A percentile compares a stretch with the other conserved stretches of the same genome.
Conservation (phyloP, 2,329 filamentous ascomycete genomes). For the Lachnellula occidentalis region DNA sequence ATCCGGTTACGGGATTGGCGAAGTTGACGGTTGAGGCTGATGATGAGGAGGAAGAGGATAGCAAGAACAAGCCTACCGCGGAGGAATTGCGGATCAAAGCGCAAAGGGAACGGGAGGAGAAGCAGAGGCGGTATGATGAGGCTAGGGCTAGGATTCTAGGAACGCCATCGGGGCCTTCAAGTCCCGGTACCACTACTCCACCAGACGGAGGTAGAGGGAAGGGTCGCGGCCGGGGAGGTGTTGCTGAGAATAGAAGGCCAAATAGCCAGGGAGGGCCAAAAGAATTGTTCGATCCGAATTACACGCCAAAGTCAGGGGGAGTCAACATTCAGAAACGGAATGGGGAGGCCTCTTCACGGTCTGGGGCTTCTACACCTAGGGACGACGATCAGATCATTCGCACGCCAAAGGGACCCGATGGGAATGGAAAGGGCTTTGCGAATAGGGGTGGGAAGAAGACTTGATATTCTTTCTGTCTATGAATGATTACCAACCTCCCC, state of each 20-base stretch:
- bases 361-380: conserved; percentile 44
- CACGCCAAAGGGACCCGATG: conserved; percentile 72
- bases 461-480: conserved; percentile 35
- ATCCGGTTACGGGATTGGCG: conserved; percentile 45
- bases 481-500: conserved; percentile 75
- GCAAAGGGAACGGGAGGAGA: conserved; percentile 77
- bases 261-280: conserved; percentile 35
- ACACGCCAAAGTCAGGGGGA: conserved; percentile 59
- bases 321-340: conserved; percentile 41
- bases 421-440: conserved; percentile 67
- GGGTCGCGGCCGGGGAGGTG: conserved; percentile 37
- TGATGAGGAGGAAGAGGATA: conserved; percentile 60
- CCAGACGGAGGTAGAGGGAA: conserved; percentile 49
- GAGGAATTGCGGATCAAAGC: conserved; percentile 76
- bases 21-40: conserved; percentile 47
- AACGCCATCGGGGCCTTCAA: conserved; percentile 51
- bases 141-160: conserved; percentile 84
- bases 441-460: conserved; percentile 52
- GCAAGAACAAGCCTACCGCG: conserved; percentile 58
- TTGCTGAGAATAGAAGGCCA: conserved; percentile 33
- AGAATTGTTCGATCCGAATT: conserved; percentile 75
- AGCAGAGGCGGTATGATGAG: conserved; percentile 85
- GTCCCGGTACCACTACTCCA: conserved; percentile 57
- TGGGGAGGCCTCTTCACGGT: conserved; percentile 33
- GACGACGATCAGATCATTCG: conserved; percentile 65